Evolutionary conservation across 2,329 filamentous ascomycete species (phyloP), one percentile per base, ranked within the genome.

Genomic region (Cladosporium sp.): DNA sequence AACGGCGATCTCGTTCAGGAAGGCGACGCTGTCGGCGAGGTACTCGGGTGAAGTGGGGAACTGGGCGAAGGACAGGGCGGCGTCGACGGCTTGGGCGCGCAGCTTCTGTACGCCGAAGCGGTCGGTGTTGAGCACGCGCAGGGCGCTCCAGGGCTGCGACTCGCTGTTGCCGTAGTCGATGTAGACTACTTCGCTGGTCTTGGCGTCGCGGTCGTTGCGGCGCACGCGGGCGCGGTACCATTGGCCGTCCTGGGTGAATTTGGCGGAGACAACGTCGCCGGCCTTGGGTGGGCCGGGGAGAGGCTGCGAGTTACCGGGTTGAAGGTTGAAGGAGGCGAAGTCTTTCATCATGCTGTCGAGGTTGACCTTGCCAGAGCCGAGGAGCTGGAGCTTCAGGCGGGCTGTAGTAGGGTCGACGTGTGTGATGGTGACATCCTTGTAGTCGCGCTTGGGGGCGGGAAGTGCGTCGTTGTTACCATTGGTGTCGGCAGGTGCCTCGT

Each of bases 141-240:
- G 87, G 70, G 87, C 85, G 26, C 88, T 86, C 93, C 94, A 99
- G 0, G 93, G 87, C 65, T 96, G 84, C 75, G 89, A 90, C 80
- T 99, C 95, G 64, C 87, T 90, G 84, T 99, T 99, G 73, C 95
- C 95, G 79, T 96, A 99, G 82, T 99, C 95, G 68, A 99, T 88
- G 80, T 97, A 99, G 54, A 96, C 82, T 28, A 99, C 90, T 79
- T 99, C 95, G 26, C 93, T 90, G 72, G 91, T 88, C 85, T 95
- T 92, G 74, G 89, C 89, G 10, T 93, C 86, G 68, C 95, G 92
- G 81, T 99, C 95, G 79, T 98, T 97, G 76, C 93, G 89, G 68
- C 93, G 90, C 67, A 99, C 88, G 67, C 89, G 90, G 34, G 91
- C 95, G 67, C 95, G 91, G 82, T 99, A 99, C 94, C 94, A 99